Evolutionary conservation across 495 filamentous ascomycete species (phyloP).

Genomic region (Talaromyces stipitatus): DNA sequence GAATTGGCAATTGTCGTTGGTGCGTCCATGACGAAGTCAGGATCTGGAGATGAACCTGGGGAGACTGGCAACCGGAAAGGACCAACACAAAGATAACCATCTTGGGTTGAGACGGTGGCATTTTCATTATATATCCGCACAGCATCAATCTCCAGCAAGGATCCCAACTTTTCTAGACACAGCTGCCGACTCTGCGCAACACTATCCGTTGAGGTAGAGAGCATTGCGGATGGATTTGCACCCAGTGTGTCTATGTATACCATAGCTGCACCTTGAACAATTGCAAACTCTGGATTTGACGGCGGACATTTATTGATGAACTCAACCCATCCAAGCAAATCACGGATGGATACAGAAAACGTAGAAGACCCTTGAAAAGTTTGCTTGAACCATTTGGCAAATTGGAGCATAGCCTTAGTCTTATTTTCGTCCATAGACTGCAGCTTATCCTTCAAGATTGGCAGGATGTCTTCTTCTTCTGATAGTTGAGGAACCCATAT

Average conservation of each 20-base stretch:
- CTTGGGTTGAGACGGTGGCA: constrained; percentile 39
- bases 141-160: constrained; percentile 58
- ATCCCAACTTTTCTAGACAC: constrained; percentile 66
- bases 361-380: constrained; percentile 65
- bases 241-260: constrained; percentile 94
- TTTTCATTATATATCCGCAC: constrained; percentile 51
- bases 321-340: constrained; percentile 86
- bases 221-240: constrained; percentile 81
- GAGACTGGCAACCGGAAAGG: constrained; percentile 59
- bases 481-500: constrained; percentile 89
- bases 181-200: constrained; percentile 54
- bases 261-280: constrained; percentile 86
- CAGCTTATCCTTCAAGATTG: constrained; percentile 77
- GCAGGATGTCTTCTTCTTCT: constrained; percentile 74
- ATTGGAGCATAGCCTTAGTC: constrained; percentile 61
- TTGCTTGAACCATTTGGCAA: constrained; percentile 85
- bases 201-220: constrained; percentile 54
- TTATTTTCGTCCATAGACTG: constrained; percentile 38
- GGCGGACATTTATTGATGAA: constrained; percentile 66
- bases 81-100: constrained; percentile 53
- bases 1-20: constrained; percentile 85
- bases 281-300: constrained; percentile 44
- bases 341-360: constrained; percentile 76
- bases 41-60: constrained; percentile 38
- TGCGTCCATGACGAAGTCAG: constrained; percentile 70